Percentiles rank a stretch among this genome's conserved stretches.
phyloP scores from a whole-genome alignment of 768 basidiomycete genomes.

The Mycena alexandri region DNA sequence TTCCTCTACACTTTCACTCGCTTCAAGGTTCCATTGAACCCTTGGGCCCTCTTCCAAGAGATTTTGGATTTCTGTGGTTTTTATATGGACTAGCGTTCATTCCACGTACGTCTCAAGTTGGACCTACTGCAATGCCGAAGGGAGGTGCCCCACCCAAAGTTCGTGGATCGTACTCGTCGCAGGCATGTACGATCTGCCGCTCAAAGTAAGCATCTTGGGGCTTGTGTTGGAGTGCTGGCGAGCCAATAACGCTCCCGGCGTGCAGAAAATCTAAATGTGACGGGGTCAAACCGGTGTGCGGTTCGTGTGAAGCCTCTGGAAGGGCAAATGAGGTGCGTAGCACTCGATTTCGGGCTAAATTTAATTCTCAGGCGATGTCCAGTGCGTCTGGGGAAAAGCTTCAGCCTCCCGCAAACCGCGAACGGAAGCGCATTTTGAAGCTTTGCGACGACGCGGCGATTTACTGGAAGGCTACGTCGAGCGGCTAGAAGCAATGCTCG shows the following conservation, averaged over 20 bases:
- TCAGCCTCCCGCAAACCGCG: slow-evolving; percentile 13
- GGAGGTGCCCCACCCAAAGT: background rate
- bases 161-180: slow-evolving; percentile 5
- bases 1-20: no score
- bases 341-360: background rate
- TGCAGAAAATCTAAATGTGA: slow-evolving; percentile 37
- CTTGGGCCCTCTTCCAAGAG: no score
- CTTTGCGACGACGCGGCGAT: slow-evolving; percentile 27
- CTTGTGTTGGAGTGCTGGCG: no score
- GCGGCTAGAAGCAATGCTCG: slow-evolving; percentile 21
- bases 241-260: no score
- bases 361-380: background rate
- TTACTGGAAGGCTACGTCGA: slow-evolving; percentile 26
- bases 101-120: no score
- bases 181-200: slow-evolving; percentile 25
- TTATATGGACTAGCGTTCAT: no score
- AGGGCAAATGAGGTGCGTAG: slow-evolving; percentile 23
- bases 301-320: slow-evolving; percentile 27
- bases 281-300: slow-evolving; percentile 34
- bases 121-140: slow-evolving; percentile 17
- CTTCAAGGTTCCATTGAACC: no score
- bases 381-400: slow-evolving; percentile 35
- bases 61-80: no score
- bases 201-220: slow-evolving; percentile 3
- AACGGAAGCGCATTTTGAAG: slow-evolving; percentile 36